phyloP scores from a whole-genome alignment of 176 grass and related monocot species.

The barley (Hordeum vulgare) region MorexV3_pseudomolecules_assembly NC_058518.1:84219117-84219616 shows the following conservation, averaged over 20 bases:
- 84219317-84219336: background rate
- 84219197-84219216: too few relatives aligned
- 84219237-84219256: background rate
- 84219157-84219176: too few relatives aligned
- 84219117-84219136: too few relatives aligned
- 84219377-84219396: background rate
- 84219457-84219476: background rate
- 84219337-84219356: background rate
- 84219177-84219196: too few relatives aligned
- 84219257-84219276: background rate
- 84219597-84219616: background rate
- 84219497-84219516: background rate
- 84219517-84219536: background rate
- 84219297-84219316: background rate
- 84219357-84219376: background rate
- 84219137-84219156: too few relatives aligned
- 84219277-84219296: background rate
- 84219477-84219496: constrained; percentile 1
- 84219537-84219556: background rate
- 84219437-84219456: background rate
- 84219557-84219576: background rate
- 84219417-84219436: background rate
- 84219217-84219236: background rate
- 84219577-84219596: background rate
- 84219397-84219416: background rate